A percentile compares a stretch with the other conserved stretches of the same genome.
Evolutionary conservation across 2,329 filamentous ascomycete genomes (phyloP).

Genomic region (Exophiala oligosperma): DNA sequence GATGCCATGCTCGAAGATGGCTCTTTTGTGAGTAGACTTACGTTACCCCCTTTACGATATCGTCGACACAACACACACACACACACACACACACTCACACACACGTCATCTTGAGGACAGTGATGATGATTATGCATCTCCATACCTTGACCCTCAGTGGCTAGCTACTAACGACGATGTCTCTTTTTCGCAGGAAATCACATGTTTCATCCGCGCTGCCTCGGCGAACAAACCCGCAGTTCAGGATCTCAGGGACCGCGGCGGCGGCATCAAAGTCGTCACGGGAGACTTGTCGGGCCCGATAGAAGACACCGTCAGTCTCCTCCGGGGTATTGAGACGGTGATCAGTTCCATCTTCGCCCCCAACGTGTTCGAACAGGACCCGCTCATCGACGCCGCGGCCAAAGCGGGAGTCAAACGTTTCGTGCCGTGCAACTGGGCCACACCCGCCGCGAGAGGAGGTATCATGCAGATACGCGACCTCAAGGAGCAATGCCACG

Average conservation of each 20-base stretch:
- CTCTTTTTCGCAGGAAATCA: conserved; percentile 43
- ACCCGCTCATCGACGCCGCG: conserved; percentile 49
- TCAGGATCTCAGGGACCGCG: conserved; percentile 40
- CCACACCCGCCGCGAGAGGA: conserved; percentile 47
- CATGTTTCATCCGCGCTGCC: conserved; percentile 47
- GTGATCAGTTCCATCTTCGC: conserved; percentile 47
- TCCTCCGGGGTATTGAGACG: conserved; percentile 46
- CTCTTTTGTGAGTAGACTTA: conserved; percentile 24
- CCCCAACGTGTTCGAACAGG: conserved; percentile 42
- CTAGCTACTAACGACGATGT: too few species aligned
- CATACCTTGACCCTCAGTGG: not conserved
- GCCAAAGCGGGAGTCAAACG: conserved; percentile 52
- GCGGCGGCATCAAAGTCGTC: conserved; percentile 47
- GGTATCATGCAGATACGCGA: conserved; percentile 38
- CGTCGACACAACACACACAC: too few species aligned
- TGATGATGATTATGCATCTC: not conserved
- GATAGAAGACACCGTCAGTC: conserved; percentile 43
- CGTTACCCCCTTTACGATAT: too few species aligned
- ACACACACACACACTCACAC: too few species aligned
- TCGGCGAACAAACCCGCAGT: conserved; percentile 51
- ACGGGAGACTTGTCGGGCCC: conserved; percentile 45
- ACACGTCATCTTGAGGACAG: too few species aligned
- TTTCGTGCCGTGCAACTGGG: conserved; percentile 55
- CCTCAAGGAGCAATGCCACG: conserved; percentile 53
- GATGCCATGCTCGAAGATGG: conserved; percentile 38